Conservation (phyloP, 2,329 filamentous ascomycete species). For the Rutstroemia sydowiana region DNA sequence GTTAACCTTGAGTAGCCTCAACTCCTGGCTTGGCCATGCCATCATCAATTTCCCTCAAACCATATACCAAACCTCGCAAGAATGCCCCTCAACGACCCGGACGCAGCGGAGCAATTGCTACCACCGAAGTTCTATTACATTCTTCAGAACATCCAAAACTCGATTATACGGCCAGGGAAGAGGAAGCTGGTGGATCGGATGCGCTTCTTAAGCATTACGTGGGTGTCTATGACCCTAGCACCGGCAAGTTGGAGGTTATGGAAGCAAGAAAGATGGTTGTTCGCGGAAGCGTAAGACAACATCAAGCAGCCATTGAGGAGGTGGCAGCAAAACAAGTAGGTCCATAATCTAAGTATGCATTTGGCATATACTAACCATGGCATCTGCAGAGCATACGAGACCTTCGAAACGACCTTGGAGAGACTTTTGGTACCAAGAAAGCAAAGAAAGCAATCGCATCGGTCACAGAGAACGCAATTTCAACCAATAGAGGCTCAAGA, state of each 20-base stretch:
- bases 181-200: conserved; percentile 35
- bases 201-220: conserved; percentile 54
- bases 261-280: conserved; percentile 59
- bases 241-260: conserved; percentile 51
- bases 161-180: conserved; percentile 53
- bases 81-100: conserved; percentile 20
- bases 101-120: conserved; percentile 23
- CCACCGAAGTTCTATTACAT: conserved; percentile 48
- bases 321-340: conserved; percentile 25
- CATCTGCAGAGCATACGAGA: conserved; percentile 46
- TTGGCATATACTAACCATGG: neutral
- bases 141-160: conserved; percentile 49
- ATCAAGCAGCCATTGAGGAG: conserved; percentile 44
- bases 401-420: conserved; percentile 61
- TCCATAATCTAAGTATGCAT: neutral
- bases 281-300: conserved; percentile 48
- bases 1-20: conserved; percentile 22
- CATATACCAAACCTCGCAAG: conserved; percentile 27
- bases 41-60: conserved; percentile 25
- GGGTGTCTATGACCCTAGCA: conserved; percentile 55
- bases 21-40: conserved; percentile 30
- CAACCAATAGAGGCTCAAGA: conserved; percentile 31
- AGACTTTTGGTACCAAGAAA: conserved; percentile 80
- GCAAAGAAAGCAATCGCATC: conserved; percentile 70
- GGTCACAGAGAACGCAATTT: conserved; percentile 64